Evolutionary conservation across 2,329 filamentous ascomycete species (phyloP).

Genomic region (Diaporthe australafricana): DNA sequence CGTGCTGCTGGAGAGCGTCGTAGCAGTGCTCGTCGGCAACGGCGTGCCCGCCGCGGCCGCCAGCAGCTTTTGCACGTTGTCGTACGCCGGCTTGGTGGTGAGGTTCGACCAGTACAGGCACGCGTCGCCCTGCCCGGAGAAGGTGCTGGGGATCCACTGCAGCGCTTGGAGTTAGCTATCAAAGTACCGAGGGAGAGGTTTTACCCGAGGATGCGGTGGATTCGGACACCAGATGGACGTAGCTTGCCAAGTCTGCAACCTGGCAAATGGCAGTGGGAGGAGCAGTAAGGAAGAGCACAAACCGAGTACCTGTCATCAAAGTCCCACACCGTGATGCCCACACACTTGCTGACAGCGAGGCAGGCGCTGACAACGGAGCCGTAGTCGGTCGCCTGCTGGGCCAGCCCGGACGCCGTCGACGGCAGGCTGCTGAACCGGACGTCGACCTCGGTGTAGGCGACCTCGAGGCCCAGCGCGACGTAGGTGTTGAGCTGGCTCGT

Average conservation of each 20-base stretch:
- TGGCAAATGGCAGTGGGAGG: no score
- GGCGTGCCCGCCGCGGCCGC: constrained; percentile 33
- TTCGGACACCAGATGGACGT: no score
- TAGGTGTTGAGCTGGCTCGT: constrained; percentile 61
- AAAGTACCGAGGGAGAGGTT: no score
- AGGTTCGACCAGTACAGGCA: constrained; percentile 51
- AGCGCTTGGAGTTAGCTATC: background rate
- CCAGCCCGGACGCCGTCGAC: constrained; percentile 51
- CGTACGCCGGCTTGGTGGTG: constrained; percentile 53
- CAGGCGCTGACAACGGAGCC: constrained; percentile 51
- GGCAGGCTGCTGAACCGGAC: constrained; percentile 59
- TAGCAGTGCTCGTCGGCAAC: constrained; percentile 26
- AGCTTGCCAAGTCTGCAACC: no score
- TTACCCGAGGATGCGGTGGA: no score
- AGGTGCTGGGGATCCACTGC: constrained; percentile 51
- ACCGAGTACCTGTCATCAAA: constrained; percentile 41
- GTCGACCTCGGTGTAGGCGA: constrained; percentile 72
- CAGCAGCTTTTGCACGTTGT: constrained; percentile 42
- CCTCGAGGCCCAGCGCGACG: constrained; percentile 63
- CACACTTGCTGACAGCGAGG: constrained; percentile 49
- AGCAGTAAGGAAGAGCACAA: no score
- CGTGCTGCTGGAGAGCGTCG: constrained; percentile 16
- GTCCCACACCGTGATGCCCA: constrained; percentile 58
- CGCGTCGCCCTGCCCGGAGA: constrained; percentile 52
- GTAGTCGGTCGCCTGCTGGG: constrained; percentile 61